Evolutionary conservation across 2,329 filamentous ascomycete genomes (phyloP), one percentile per base, ranked within the genome.

Genomic region (Cordyceps fumosorosea): DNA sequence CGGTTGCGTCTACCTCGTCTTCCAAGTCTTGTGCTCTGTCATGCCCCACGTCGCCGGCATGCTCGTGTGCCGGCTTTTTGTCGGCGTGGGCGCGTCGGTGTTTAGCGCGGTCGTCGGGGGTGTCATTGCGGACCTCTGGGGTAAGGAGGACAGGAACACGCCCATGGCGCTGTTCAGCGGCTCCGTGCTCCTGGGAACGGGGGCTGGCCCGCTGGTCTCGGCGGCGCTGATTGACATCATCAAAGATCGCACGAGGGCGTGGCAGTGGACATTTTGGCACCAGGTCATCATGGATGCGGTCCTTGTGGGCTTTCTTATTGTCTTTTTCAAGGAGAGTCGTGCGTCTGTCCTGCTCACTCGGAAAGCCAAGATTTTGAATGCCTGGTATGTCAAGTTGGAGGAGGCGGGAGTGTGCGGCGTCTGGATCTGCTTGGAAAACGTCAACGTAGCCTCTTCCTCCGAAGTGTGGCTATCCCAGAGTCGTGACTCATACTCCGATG

Each of bases 101-200:
- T 96, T 96, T 71, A 91, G 89, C 51, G 95, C 91, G 24, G 93
- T 96, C 82, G 89, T 96, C 0, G 93, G 93, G n/a, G 93, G 93
- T 3, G 89, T 97, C 4, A 88, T 97, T 47, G 89, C 89, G 56
- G 93, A 97, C 70, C 84, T 96, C 63, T 96, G 92, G 76, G 84
- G 88, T 54, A 85, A 90, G 11, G 78, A 89, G 63, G 87, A 90
- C 51, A 81, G 93, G 40, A 96, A 97, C 68, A 91, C 89, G 0
- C 90, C 93, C 0, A 96, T 97, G 93, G 88, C 91, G 0, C 72
- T 96, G 0, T 97, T 96, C 73, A 89, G 89, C n/a, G 90, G 89
- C 0, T 80, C 81, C 3, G 92, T 91, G 0, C 77, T 97, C 0
- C 81, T 89, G 11, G 93, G 91, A 0, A 96, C 91, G 0, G 91